Evolutionary conservation across 2,329 filamentous ascomycete genomes (phyloP).

Genomic region (Chalaropsis thielavioides): DNA sequence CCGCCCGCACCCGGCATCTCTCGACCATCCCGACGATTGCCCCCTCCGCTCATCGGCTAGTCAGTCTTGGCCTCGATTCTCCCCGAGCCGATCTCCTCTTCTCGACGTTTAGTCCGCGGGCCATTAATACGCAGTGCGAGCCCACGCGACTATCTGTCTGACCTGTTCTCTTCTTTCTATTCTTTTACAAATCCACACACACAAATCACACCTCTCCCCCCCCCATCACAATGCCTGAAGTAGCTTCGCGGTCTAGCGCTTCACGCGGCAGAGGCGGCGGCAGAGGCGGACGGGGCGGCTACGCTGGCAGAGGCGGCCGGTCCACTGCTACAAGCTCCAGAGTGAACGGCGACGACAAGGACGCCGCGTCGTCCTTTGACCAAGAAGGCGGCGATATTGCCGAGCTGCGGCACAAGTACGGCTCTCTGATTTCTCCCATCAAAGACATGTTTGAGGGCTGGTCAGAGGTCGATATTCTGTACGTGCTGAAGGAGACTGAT

Average conservation of each 20-base stretch:
- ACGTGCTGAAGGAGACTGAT: slow-evolving; percentile 77
- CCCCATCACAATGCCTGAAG: slow-evolving; percentile 65
- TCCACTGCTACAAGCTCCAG: slow-evolving; percentile 35
- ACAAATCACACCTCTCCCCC: slow-evolving; percentile 20
- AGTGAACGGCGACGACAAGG: slow-evolving; percentile 59
- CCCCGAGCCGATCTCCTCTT: slow-evolving; percentile 7
- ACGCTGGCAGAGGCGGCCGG: slow-evolving; percentile 57
- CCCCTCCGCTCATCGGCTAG: neutral
- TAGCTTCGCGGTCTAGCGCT: slow-evolving; percentile 69
- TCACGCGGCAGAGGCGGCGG: slow-evolving; percentile 80
- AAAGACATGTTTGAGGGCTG: slow-evolving; percentile 91
- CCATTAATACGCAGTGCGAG: slow-evolving; percentile 18
- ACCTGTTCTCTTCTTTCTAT: neutral
- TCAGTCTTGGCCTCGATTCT: neutral
- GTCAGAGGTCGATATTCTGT: slow-evolving; percentile 89
- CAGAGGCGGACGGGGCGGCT: slow-evolving; percentile 70
- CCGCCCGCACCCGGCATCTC: neutral
- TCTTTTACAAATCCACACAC: slow-evolving; percentile 25
- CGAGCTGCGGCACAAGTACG: slow-evolving; percentile 82
- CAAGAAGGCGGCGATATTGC: slow-evolving; percentile 75
- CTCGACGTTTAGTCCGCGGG: slow-evolving; percentile 18
- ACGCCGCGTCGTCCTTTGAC: slow-evolving; percentile 46
- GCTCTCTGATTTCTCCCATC: slow-evolving; percentile 61
- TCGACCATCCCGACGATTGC: neutral
- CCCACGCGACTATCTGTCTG: slow-evolving; percentile 22